These are phyloP conservation scores for Brassica nigra DNA, from an alignment of 345 rosid genomes.

Conservation along the genomic window DNA sequence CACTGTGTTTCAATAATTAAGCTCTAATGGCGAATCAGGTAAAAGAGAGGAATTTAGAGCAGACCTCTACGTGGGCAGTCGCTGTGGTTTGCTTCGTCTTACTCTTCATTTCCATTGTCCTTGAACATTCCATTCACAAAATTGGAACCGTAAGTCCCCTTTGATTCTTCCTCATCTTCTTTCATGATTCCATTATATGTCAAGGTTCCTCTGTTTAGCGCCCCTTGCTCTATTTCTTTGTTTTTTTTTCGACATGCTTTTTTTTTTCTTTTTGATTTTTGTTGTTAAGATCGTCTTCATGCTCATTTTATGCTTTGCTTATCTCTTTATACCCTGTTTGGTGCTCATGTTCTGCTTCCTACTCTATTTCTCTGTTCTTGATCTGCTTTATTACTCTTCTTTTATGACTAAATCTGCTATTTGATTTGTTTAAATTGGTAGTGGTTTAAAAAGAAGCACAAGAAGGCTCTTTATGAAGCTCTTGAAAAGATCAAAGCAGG, in stretches of 20 bases:
- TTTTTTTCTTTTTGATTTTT: background rate
- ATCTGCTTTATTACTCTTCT: background rate
- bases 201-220: conserved; percentile 40
- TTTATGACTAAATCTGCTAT: conserved; percentile 5
- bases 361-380: background rate
- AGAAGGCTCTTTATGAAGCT: conserved; percentile 65
- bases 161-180: background rate
- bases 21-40: conserved; percentile 29
- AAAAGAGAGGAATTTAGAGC: conserved; percentile 48
- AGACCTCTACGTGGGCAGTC: conserved; percentile 87
- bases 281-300: background rate
- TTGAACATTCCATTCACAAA: conserved; percentile 58
- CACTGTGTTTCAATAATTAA: background rate
- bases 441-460: conserved; percentile 60
- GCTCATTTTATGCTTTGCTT: background rate
- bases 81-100: conserved; percentile 75
- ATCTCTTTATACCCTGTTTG: background rate
- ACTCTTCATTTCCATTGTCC: conserved; percentile 53
- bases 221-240: conserved; percentile 43
- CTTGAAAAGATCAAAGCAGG: conserved; percentile 88
- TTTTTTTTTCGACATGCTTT: too few species aligned
- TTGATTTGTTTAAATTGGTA: conserved; percentile 18
- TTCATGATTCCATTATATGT: background rate
- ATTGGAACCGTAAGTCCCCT: conserved; percentile 36
- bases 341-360: background rate